A percentile compares a stretch with the other conserved stretches of the same genome.
Conservation (phyloP, 2,329 filamentous ascomycete species). For the Pyricularia sp. region DNA sequence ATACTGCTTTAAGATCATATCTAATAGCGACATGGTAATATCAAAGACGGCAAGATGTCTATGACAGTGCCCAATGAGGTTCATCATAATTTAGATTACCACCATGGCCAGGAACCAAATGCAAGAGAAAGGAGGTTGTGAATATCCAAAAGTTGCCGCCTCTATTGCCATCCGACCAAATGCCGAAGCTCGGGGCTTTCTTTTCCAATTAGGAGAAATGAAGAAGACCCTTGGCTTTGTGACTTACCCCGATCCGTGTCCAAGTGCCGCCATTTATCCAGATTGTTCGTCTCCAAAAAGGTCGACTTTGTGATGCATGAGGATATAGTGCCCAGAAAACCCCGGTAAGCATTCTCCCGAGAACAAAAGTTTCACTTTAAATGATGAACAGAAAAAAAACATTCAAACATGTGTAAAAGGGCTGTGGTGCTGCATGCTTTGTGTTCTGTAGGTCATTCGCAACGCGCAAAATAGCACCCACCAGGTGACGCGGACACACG, state of each 20-base stretch:
- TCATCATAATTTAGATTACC: not conserved
- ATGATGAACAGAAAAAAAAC: not conserved
- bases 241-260: not conserved
- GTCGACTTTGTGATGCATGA: not conserved
- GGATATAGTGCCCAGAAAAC: not conserved
- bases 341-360: not conserved
- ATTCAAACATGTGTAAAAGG: not conserved
- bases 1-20: not conserved
- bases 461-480: not conserved
- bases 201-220: not conserved
- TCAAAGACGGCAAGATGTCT: too few relatives aligned
- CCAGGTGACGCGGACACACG: not conserved
- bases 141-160: not conserved
- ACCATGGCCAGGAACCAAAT: not conserved
- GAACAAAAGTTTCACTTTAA: not conserved
- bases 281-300: not conserved
- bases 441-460: not conserved
- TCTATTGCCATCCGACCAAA: not conserved
- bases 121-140: not conserved
- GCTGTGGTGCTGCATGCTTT: not conserved
- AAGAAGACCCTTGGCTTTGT: not conserved
- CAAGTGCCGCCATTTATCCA: conserved; percentile 1
- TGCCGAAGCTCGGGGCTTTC: not conserved
- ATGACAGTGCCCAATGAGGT: not conserved
- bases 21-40: too few relatives aligned